Evolutionary conservation across 768 basidiomycete genomes (phyloP).

Genomic region (Termitomyces sp.): DNA sequence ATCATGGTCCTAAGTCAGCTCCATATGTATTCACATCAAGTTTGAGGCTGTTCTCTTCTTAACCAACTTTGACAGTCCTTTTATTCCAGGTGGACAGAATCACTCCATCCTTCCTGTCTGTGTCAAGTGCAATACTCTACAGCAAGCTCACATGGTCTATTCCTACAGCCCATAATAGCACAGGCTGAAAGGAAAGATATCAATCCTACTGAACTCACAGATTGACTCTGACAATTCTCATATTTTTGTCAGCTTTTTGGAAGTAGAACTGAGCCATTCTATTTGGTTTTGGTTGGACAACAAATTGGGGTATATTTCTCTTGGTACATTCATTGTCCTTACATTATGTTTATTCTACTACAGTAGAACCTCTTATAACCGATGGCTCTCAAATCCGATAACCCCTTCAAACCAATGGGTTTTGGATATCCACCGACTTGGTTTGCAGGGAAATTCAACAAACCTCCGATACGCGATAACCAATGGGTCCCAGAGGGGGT

Average conservation of each 20-base stretch:
- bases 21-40: neutral
- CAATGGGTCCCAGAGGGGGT: too few relatives aligned
- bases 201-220: neutral
- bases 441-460: too few relatives aligned
- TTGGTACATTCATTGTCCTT: too few relatives aligned
- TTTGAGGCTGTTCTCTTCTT: neutral
- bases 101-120: neutral
- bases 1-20: neutral
- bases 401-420: too few relatives aligned
- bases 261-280: neutral
- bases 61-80: neutral
- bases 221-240: neutral
- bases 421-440: too few relatives aligned
- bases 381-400: too few relatives aligned
- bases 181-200: neutral
- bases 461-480: too few relatives aligned
- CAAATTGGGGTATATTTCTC: neutral
- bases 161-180: neutral
- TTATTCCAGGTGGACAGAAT: neutral
- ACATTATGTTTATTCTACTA: too few relatives aligned
- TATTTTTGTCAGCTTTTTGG: neutral
- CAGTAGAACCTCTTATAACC: too few relatives aligned
- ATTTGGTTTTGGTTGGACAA: neutral
- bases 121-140: neutral
- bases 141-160: neutral